Evolutionary conservation across 176 grass and related monocot species (phyloP), one percentile per base, ranked within the genome.

Genomic region (Musa itinerans): DNA sequence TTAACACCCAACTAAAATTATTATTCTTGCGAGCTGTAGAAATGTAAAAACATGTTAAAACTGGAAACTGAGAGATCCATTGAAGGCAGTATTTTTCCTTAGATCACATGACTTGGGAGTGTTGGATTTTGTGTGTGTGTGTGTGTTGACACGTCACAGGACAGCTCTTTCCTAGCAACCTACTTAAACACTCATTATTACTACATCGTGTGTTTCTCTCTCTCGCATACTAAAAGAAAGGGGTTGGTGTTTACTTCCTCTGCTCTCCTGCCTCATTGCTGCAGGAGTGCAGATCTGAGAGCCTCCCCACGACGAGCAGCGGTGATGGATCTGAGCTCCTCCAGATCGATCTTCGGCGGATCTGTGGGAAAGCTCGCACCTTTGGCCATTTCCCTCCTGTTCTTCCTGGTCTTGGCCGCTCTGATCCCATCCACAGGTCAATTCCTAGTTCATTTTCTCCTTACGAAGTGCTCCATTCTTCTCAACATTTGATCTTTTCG

Each of bases 291-390:
- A 50, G 2, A 69, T 50, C 25, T 69, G 52, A 34, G 53, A 74
- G 50, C 50, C 23, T 53, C 50, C 22, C 19, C 48, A 1, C 10
- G 13, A n/a, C 20, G 1, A 14, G 51, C 51, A 56, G 57, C 57
- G 72, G 72, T 29, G 72, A 34, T 14, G 72, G 72, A 74, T 50
- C 53, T 55, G 72, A 27, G 72, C 72, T 12, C 13, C 53, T 74
- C 72, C 23, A 16, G 16, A 14, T 57, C 24, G 11, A 8, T 11
- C 52, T 10, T 55, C 14, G 21, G 23, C 52, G 14, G 22, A 74
- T 74, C 72, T 12, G 15, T 26, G 7, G 22, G 21, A 58, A 74
- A 74, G 53, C 25, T 57, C 72, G 52, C 72, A 5, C 53, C 51
- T 56, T 74, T 29, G 72, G 23, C 23, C 72, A 17, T 74, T 16